Evolutionary conservation across 805 yeast genomes (phyloP).

Genomic region (Candida easanensis): DNA sequence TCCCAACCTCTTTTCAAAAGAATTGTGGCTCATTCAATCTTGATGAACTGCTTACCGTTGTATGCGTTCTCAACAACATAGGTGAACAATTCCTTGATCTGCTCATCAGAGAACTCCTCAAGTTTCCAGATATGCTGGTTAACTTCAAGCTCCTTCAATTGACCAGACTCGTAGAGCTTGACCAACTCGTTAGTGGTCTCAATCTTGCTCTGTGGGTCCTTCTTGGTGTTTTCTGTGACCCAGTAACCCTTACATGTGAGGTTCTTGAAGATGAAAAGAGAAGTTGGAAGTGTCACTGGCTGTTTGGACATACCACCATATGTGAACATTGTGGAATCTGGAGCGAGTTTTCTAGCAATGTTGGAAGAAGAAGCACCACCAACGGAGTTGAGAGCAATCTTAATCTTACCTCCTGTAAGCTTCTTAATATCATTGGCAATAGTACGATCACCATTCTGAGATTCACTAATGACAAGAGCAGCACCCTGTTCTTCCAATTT

Average conservation of each 20-base stretch:
- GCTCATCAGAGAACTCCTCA: conserved; percentile 33
- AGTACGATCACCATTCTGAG: conserved; percentile 67
- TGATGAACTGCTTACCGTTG: conserved; percentile 46
- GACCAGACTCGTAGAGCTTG: conserved; percentile 55
- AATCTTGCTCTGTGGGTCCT: conserved; percentile 58
- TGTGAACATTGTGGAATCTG: conserved; percentile 76
- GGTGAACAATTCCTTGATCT: conserved; percentile 33
- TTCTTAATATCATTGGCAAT: conserved; percentile 58
- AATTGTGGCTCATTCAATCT: conserved; percentile 25
- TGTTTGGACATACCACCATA: conserved; percentile 98
- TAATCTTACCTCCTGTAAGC: conserved; percentile 53
- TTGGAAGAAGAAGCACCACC: conserved; percentile 87
- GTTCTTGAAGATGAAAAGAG: conserved; percentile 86
- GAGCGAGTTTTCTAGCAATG: conserved; percentile 76
- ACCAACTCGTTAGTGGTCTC: conserved; percentile 54
- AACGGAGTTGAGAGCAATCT: conserved; percentile 85
- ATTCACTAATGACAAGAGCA: conserved; percentile 82
- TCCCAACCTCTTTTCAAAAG: no score
- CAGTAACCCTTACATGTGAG: conserved; percentile 87
- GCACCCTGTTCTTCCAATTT: conserved; percentile 73
- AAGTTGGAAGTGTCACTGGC: conserved; percentile 90
- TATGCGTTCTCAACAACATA: conserved; percentile 36
- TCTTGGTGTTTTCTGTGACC: conserved; percentile 69
- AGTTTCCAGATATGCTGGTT: conserved; percentile 30
- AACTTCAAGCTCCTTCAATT: conserved; percentile 41